Base-by-base conservation (phyloP, 139 green algal species). In the Gonium pectorale region DNA sequence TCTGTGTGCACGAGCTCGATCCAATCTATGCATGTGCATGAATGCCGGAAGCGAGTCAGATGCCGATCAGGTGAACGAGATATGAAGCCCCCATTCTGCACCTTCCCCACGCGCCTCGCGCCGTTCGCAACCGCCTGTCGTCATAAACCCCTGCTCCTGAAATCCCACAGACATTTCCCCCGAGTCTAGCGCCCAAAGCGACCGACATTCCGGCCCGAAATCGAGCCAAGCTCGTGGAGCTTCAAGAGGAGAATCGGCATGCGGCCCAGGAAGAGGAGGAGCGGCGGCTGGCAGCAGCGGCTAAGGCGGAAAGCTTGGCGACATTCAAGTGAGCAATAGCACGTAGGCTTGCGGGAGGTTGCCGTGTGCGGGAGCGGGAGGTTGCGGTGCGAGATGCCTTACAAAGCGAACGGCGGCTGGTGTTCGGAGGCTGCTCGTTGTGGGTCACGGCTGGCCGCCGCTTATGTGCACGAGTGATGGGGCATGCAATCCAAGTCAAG, bases 201-300 rank as follows among this genome's bases (percentile, higher is more conserved):
- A 13, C 38, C 38, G 69, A 51, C 38, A 38, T 51, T n/a, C 71
- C 46, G n/a, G 3, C 52, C 24, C 60, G 71, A 21, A 37, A 31
- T n/a, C 11, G 33, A 1, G 60, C 40, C 2, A 5, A 8, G 2
- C 41, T 82, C 1, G 29, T 59, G 40, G 31, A 60, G 2, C 26
- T 82, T 5, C 59, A 82, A n/a, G 38, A 59, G n/a, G 75, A 82
- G n/a, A 82, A 82, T 41, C 75, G 75, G 4, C 19, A 59, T 21
- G 40, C 40, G 22, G 59, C 75, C 3, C 17, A 62, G 24, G 29
- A 21, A 15, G 59, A 71, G 60, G 75, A 82, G 75, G 59, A 82
- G 59, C 75, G 75, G n/a, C 59, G 60, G 29, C 22, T 37, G 41
- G 75, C 59, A 17, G 75, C 60, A 41, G 59, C 38, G 41, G 40